Percentiles rank a stretch among this genome's conserved stretches.
Conservation (phyloP, 2,329 filamentous ascomycete genomes). For the Pseudogymnoascus sp. region DNA sequence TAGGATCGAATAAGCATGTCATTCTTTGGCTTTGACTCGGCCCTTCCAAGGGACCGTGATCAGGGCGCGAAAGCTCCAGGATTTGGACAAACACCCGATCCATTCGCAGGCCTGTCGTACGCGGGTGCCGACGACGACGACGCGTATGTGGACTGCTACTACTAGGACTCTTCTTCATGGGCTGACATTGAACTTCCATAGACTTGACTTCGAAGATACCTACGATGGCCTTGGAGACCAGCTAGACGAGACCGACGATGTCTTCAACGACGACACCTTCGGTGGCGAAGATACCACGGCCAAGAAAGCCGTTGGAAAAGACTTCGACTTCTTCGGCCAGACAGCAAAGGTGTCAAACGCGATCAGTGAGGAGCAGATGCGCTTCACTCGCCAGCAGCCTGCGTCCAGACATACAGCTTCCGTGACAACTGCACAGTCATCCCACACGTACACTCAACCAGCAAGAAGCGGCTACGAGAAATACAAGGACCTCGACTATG, state of each 20-base stretch:
- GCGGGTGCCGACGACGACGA: conserved; percentile 48
- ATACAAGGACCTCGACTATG: conserved; percentile 71
- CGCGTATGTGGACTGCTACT: conserved; percentile 26
- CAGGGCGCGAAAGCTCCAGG: conserved; percentile 66
- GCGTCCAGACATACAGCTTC: conserved; percentile 39
- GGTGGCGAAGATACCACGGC: conserved; percentile 47
- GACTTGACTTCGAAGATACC: conserved; percentile 89
- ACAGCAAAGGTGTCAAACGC: conserved; percentile 82
- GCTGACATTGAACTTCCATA: conserved; percentile 39
- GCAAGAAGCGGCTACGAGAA: conserved; percentile 83
- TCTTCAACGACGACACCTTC: conserved; percentile 96
- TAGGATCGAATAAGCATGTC: conserved; percentile 54
- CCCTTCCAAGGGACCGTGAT: conserved; percentile 54
- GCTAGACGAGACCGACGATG: conserved; percentile 87
- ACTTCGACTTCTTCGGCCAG: conserved; percentile 95
- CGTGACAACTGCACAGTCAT: conserved; percentile 34
- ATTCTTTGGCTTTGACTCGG: conserved; percentile 83
- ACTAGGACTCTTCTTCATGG: background rate
- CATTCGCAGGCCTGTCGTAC: conserved; percentile 75
- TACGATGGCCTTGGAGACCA: conserved; percentile 91
- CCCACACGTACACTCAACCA: conserved; percentile 48
- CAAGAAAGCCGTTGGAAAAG: conserved; percentile 64
- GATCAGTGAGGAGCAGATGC: conserved; percentile 84
- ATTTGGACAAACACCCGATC: conserved; percentile 77
- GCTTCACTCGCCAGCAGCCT: conserved; percentile 71